Evolutionary conservation across 2,329 filamentous ascomycete genomes (phyloP), one percentile per base, ranked within the genome.

Genomic region (Allantophomopsis cytisporea): DNA sequence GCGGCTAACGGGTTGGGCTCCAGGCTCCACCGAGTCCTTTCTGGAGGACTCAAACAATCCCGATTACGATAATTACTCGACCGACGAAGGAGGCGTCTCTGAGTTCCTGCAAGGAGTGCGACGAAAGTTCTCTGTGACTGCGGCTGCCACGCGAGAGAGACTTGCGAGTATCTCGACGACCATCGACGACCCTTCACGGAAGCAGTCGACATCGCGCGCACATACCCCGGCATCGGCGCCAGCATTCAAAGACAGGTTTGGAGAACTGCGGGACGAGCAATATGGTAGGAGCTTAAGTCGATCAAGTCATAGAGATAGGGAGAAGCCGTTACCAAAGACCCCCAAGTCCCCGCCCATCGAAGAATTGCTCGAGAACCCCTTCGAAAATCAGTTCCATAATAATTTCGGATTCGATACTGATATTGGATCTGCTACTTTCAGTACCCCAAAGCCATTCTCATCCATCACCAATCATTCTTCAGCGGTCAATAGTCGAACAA

Each of bases 271-370:
- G 41, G 38, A n/a, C 42, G 37, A 35, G 37, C 38, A 14, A 33
- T 39, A 14, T 37, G 14, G 32, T 45, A 45, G 41, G 47, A 47
- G 44, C 50, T 51, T 54, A 48, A 47, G 34, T 17, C 23, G 23
- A 28, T 28, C 23, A 28, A 39, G 23, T 7, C 18, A 21, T 10
- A 36, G 28, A 32, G 31, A 39, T 21, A 44, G 43, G 39, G 52
- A 55, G 41, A 57, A 57, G 36, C 54, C 54, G 30, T 40, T 56
- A 36, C 54, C 54, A 21, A 46, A 46, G 36, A 49, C 50, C 12
- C 53, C 51, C n/a, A 17, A 36, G n/a, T 50, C 51, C 14, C 47
- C 47, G 11, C 47, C 47, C 23, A 28, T 28, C 8, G 23, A 28
- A 8, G 23, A 28, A 8, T 28, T 28, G 10, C 23, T 28, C 23